These are phyloP conservation scores for Alternaria angustiovoidea DNA, from an alignment of 2,329 filamentous ascomycete genomes.

Conservation along the genomic window DNA sequence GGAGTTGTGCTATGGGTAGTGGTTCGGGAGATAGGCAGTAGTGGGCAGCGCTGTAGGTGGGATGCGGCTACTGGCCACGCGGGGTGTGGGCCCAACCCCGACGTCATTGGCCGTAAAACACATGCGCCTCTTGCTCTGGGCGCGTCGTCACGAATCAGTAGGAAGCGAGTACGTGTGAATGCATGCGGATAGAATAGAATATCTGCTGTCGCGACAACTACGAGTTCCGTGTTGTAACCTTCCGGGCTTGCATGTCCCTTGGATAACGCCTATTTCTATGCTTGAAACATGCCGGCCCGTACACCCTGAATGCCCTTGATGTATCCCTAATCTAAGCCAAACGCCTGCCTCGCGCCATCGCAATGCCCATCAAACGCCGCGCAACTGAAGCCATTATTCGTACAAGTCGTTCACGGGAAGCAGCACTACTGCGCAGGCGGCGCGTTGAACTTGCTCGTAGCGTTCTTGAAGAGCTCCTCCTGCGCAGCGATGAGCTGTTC, in stretches of 20 bases:
- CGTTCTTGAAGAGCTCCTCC: slow-evolving; percentile 87
- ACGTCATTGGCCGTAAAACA: slow-evolving; percentile 19
- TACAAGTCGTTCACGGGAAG: slow-evolving; percentile 12
- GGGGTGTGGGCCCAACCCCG: slow-evolving; percentile 37
- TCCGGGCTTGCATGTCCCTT: not conserved
- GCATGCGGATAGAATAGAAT: not conserved
- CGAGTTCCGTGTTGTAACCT: not conserved
- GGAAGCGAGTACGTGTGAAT: not conserved
- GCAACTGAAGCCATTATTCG: slow-evolving; percentile 23
- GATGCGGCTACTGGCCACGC: slow-evolving; percentile 38
- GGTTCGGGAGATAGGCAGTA: slow-evolving; percentile 24
- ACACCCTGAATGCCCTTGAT: slow-evolving; percentile 18
- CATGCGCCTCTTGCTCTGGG: not conserved
- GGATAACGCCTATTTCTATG: slow-evolving; percentile 15
- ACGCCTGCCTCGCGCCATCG: slow-evolving; percentile 28
- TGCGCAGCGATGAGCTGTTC: slow-evolving; percentile 90
- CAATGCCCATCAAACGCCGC: slow-evolving; percentile 35
- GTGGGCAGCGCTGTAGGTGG: slow-evolving; percentile 15
- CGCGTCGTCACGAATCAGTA: slow-evolving; percentile 16
- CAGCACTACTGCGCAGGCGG: slow-evolving; percentile 46
- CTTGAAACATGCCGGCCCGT: slow-evolving; percentile 14
- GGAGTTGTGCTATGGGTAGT: slow-evolving; percentile 15
- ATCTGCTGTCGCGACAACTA: not conserved
- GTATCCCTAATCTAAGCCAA: slow-evolving; percentile 31
- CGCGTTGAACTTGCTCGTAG: slow-evolving; percentile 74